Evolutionary conservation across 2,329 filamentous ascomycete genomes (phyloP).

Genomic region (Colletotrichum lupini): DNA sequence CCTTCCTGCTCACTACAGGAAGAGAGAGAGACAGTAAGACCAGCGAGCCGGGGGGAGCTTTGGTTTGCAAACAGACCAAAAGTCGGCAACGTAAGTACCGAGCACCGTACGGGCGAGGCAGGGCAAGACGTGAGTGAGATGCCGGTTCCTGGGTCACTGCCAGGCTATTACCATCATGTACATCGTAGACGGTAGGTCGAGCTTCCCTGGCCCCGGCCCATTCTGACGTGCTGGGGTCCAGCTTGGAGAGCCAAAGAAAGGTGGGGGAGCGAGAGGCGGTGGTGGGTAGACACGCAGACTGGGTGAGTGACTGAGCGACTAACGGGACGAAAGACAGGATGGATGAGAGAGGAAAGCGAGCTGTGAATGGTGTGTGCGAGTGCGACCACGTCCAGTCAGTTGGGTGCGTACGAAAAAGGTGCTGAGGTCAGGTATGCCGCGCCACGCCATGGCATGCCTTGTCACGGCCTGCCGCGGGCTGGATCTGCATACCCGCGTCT

Average conservation of each 20-base stretch:
- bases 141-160: too few relatives aligned
- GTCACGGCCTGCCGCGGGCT: constrained; percentile 20
- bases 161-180: too few relatives aligned
- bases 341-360: background rate
- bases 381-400: background rate
- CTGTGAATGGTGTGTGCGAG: background rate
- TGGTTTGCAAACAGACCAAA: constrained; percentile 18
- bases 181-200: background rate
- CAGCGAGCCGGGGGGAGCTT: constrained; percentile 3
- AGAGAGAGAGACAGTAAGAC: constrained; percentile 12
- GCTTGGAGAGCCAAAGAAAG: background rate
- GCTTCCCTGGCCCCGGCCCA: constrained; percentile 23
- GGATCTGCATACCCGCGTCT: constrained; percentile 26
- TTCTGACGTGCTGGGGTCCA: constrained; percentile 29
- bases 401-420: constrained; percentile 1
- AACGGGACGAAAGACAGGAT: constrained; percentile 16
- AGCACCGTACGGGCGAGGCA: background rate
- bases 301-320: constrained; percentile 27
- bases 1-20: constrained; percentile 5
- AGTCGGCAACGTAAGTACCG: constrained; percentile 4
- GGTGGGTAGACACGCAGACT: too few relatives aligned
- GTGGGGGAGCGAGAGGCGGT: background rate
- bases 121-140: background rate
- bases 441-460: constrained; percentile 21
- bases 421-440: constrained; percentile 29